Evolutionary conservation across 306 rosid species (phyloP), one percentile per base, ranked within the genome.

Genomic region (Acmispon strigosus): DNA sequence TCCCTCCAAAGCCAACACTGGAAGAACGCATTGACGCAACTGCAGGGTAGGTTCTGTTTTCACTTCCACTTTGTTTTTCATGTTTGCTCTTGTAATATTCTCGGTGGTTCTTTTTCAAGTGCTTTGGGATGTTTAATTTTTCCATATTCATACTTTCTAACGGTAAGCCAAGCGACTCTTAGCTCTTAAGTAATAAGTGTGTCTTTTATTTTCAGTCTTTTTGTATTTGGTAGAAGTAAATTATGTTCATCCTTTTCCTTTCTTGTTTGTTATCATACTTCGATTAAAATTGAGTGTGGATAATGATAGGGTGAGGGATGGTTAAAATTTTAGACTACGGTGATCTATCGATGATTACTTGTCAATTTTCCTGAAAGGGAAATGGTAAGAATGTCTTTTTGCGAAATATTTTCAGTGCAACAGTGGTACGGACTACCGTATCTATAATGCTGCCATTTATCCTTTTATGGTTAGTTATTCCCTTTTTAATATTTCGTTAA

Each of bases 11-110:
- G 66, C 90, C 98, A 50, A 80, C 95, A 3, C 81, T 74, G 64
- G 77, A 81, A 72, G 95, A 92, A 61, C 88, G 85, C 14, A 66
- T 80, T 66, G 67, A 86, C 81, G 90, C 92, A 72, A 87, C 96
- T 14, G 87, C 90, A 11, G 96, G 98, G 98, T 89, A 76, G 79
- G 86, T 78, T 69, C 34, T 53, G 34, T 18, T 51, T 18, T 83
- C 58, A 34, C 73, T 51, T 48, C 9, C 48, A 4, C 53, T 41
- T 22, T 10, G 16, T 16, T 51, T 62, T 14, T 70, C 22, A 7
- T 37, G 51, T 67, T 42, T 61, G 3, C 27, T 32, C 52, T n/a
- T 58, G 14, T 49, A 34, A 45, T 43, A 4, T 22, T 68, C 34
- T 7, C 53, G 63, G 49, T 36, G 57, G 29, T n/a, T 68, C 13